Evolutionary conservation across 177 flowering plant species (phyloP), one percentile per base, ranked within the genome.

Genomic region (Vitis hybrid): DNA sequence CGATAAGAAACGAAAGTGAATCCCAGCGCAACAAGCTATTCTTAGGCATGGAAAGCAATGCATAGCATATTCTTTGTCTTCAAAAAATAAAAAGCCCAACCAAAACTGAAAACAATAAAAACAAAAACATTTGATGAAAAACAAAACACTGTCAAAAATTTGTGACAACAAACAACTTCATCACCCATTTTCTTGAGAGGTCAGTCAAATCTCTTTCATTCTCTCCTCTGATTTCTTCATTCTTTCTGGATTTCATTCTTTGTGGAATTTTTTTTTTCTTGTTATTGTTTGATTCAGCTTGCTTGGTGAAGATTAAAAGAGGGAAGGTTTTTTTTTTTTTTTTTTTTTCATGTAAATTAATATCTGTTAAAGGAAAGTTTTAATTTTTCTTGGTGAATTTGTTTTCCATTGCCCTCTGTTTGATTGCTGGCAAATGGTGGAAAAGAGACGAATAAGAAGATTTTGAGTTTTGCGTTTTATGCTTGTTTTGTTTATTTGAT

Each of bases 11-110:
- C 1, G 62, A 65, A 54, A 62, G 77, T 70, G 73, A 66, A 74
- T 69, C 75, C 80, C 78, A 66, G 57, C 79, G 66, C 73, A 69
- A 70, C 77, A 77, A 74, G 76, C 83, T 78, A 76, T 79, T 77
- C 78, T 75, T 75, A 68, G 80, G 75, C 65, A 69, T 1, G 52
- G 64, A 72, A 79, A 75, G 50, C 45, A 39, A 39, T 39, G 45
- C 76, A 61, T 69, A 69, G 62, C 69, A 63, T 76, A 77, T 75
- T 72, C 69, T 51, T 72, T 76, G 57, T 68, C 64, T 52, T 54
- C 72, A 61, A 14, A 45, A n/a, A 21, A 69, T 65, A 34, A 19
- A 59, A 26, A 3, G 30, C 30, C 30, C 30, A 26, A 26, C 30
- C 30, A 26, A 26, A 49, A 66, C 51, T 45, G 17, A 54, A 67